These are phyloP conservation scores for Colletotrichum lini DNA, from an alignment of 2,329 filamentous ascomycete genomes.

Conservation along the genomic window DNA sequence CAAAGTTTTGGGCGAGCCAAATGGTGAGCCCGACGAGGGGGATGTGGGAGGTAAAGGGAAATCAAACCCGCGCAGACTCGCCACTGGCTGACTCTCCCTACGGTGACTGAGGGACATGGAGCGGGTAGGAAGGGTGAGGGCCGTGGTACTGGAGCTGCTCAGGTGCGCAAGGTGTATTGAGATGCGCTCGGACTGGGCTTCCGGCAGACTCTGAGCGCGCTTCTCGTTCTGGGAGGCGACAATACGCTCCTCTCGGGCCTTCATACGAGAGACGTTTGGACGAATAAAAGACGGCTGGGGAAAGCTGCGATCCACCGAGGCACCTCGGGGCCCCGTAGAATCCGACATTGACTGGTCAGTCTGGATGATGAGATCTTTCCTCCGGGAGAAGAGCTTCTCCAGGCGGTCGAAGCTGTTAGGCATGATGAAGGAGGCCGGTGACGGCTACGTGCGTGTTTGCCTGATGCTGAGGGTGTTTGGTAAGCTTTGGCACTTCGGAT, in stretches of 20 bases:
- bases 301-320: constrained; percentile 56
- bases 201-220: constrained; percentile 41
- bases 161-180: constrained; percentile 41
- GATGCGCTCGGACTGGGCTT: constrained; percentile 38
- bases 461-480: constrained; percentile 15
- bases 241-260: constrained; percentile 65
- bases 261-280: constrained; percentile 69
- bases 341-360: constrained; percentile 9
- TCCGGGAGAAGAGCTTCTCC: constrained; percentile 68
- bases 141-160: constrained; percentile 37
- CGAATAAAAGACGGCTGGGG: constrained; percentile 69
- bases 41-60: constrained; percentile 54
- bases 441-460: constrained; percentile 5
- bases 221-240: constrained; percentile 24
- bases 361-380: constrained; percentile 46
- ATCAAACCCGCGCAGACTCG: constrained; percentile 54
- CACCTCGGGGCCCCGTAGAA: constrained; percentile 41
- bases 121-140: constrained; percentile 26
- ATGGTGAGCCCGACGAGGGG: constrained; percentile 43
- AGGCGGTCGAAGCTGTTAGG: constrained; percentile 49
- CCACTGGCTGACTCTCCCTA: constrained; percentile 37
- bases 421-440: constrained; percentile 21
- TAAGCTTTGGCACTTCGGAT: constrained; percentile 16
- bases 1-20: constrained; percentile 26
- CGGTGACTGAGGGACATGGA: constrained; percentile 35